These are phyloP conservation scores for Microbotryum scabiosae DNA, from an alignment of 1,284 basidiomycete species.

Conservation along the genomic window DNA sequence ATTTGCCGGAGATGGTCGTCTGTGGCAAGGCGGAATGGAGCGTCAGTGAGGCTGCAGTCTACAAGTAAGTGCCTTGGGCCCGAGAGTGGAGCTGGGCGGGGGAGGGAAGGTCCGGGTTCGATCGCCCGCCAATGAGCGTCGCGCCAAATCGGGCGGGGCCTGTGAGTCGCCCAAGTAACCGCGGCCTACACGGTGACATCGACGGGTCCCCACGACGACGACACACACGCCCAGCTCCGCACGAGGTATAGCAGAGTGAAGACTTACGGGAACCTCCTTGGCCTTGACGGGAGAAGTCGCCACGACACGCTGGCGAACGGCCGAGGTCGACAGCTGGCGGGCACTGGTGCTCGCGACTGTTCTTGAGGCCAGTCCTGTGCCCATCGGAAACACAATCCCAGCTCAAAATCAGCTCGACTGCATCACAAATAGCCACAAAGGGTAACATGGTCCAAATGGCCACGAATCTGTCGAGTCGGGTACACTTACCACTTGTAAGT, in stretches of 20 bases:
- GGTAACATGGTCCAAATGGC: too few species aligned
- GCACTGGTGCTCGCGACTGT: constrained; percentile 3
- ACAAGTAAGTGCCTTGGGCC: not conserved
- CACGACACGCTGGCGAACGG: constrained; percentile 15
- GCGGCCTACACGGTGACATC: not conserved
- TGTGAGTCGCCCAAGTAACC: not conserved
- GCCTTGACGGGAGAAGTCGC: constrained; percentile 25
- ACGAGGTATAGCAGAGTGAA: not conserved
- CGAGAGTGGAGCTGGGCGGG: not conserved
- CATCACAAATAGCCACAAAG: too few species aligned
- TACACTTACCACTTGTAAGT: too few species aligned
- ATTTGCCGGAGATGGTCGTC: constrained; percentile 53
- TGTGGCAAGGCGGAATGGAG: not conserved
- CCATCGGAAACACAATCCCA: too few species aligned
- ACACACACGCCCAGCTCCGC: not conserved
- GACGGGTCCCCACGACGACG: not conserved
- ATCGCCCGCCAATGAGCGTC: not conserved
- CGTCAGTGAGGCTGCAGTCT: not conserved
- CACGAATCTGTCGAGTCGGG: too few species aligned
- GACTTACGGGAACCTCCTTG: constrained; percentile 30
- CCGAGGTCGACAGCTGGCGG: constrained; percentile 24
- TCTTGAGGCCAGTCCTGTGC: too few species aligned
- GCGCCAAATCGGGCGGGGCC: not conserved
- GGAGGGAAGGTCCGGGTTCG: not conserved
- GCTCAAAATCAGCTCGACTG: too few species aligned